Evolutionary conservation across 768 basidiomycete genomes (phyloP), one percentile per base, ranked within the genome.

Genomic region (Podaxis rugospora): DNA sequence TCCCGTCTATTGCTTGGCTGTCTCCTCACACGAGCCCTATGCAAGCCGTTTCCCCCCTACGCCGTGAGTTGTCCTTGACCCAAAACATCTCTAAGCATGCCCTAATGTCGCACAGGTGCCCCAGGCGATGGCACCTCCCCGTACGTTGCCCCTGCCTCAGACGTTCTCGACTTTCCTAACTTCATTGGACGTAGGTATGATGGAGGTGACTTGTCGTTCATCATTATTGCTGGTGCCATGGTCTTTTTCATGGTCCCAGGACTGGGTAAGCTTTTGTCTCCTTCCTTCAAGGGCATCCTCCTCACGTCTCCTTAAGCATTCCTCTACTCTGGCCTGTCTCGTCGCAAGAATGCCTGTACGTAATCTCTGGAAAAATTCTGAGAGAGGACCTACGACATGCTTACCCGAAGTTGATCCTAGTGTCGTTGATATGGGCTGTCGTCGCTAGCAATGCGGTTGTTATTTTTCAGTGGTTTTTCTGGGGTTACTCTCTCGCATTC

Each of bases 191-290:
- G 0, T 56, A 89, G 87, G 64, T 92, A 85, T 72, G 82, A 90
- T 71, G 78, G 81, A 21, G 88, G 90, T 40, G 89, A 92, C 75
- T 70, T 90, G 14, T 75, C 86, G 7, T 92, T 90, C 70, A 86
- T 92, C 64, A 82, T 85, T 16, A 68, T 89, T 5, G 78, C 85
- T 25, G 87, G 87, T 28, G 83, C 83, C 16, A 83, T 91, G 76
- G 90, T 92, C 10, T 78, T 83, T 55, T 85, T 90, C 74, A 92
- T 90, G 89, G 78, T 92, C 39, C 89, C 88, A 50, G 88, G 88
- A 10, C 81, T 90, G 36, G 86, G 89, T 86, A 64, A 57, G 64
- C 61, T 57, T 36, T 62, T 2, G n/a, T 35, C 25, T 51, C 53
- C 40, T 23, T 37, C 14, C 52, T 56, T 39, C 50, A 39, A 55